Evolutionary conservation across 805 yeast species (phyloP), one percentile per base, ranked within the genome.

Genomic region (Candida pseudofarinosa): DNA sequence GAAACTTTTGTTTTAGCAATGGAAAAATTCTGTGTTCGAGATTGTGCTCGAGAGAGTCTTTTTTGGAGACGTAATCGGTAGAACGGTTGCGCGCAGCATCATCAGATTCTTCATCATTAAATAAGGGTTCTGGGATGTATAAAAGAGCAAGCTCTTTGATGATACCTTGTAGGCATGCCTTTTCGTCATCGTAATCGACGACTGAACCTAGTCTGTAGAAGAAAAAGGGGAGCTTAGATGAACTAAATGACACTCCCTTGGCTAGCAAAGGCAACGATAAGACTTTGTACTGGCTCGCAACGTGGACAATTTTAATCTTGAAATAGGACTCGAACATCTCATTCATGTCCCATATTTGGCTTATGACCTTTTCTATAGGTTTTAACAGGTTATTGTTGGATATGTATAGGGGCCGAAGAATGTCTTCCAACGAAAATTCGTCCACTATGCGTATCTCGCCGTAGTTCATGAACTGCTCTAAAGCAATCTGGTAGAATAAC

Each of bases 261-360:
- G 88, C 44, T 3, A 93, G 59, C 56, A 90, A 60, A 0, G 99
- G 99, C 1, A 93, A 42, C 4, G 81, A 55, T 3, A 35, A 43
- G 2, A 93, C 50, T 8, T 49, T 49, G 1, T 68, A 65, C n/a
- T 60, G 62, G 2, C 54, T 40, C 5, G 61, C 63, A 4, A 57
- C 56, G 12, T 59, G 69, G 1, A 57, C 53, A 2, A 85, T 50
- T 1, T 51, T 62, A 4, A 88, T 70, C 4, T 75, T 69, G 58
- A 90, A 93, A 52, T 93, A 93, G 51, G 90, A 97, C 4, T 63
- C 54, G 33, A 85, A 69, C 98, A 93, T 91, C 3, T 81, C 88
- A 15, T 65, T 66, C 90, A 86, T 85, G 0, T 59, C 45, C 7
- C 59, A 50, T 1, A 71, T 50, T 1, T 28, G 48, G 3, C 43